A percentile compares a stretch with the other conserved stretches of the same genome.
Evolutionary conservation across 768 basidiomycete genomes (phyloP).

Genomic region (Podaxis sp.): DNA sequence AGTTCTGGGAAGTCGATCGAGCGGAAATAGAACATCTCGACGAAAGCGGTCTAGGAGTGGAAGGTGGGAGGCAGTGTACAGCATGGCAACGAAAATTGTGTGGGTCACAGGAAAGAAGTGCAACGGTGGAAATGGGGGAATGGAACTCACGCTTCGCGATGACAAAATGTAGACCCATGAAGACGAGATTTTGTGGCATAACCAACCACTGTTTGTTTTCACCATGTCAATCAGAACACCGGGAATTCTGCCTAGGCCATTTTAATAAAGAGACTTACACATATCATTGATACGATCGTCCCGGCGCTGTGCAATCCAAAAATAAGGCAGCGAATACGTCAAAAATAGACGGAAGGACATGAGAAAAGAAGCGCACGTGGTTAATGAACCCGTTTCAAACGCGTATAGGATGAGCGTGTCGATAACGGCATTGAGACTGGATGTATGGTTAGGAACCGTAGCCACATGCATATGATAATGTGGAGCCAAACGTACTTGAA

Average conservation of each 20-base stretch:
- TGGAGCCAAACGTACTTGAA: slow-evolving; percentile 30
- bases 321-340: neutral
- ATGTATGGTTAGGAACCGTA: neutral
- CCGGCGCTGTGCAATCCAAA: slow-evolving; percentile 30
- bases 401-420: slow-evolving; percentile 47
- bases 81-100: neutral
- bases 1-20: neutral
- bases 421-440: slow-evolving; percentile 45
- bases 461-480: neutral
- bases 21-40: neutral
- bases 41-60: neutral
- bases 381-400: slow-evolving; percentile 51
- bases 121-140: neutral
- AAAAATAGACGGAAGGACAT: neutral
- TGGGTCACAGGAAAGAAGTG: neutral
- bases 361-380: slow-evolving; percentile 32
- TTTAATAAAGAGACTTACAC: slow-evolving; percentile 28
- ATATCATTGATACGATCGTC: slow-evolving; percentile 47
- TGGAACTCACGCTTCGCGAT: slow-evolving; percentile 39
- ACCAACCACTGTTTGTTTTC: slow-evolving; percentile 37
- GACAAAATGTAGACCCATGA: slow-evolving; percentile 49
- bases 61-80: neutral
- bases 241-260: neutral
- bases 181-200: slow-evolving; percentile 42
- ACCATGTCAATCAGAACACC: slow-evolving; percentile 2